Base-by-base conservation (phyloP, 2,329 filamentous ascomycete genomes). In the Monilinia polystroma region DNA sequence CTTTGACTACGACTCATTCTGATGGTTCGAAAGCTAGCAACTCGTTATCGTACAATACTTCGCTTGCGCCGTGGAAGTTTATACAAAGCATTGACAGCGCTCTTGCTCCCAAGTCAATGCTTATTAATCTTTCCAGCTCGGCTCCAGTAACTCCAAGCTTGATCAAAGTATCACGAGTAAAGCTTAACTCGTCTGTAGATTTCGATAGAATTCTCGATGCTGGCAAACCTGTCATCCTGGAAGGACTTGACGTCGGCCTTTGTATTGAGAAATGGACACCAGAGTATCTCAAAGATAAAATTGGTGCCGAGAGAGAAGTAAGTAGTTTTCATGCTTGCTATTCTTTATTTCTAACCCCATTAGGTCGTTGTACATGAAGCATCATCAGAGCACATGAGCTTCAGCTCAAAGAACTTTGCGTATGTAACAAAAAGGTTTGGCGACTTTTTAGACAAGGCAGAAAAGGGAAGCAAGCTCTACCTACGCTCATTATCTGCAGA, bases 401-500 rank as follows among this genome's bases (percentile, higher is more conserved):
- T 97, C 75, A 87, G 87, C 67, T 81, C 83, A 56, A 96, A 96
- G 78, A 96, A 96, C 76, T 96, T 96, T 75, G 79, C 80, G 49
- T 96, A 96, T 75, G 81, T 84, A 11, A 91, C 86, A 4, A 87
- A 88, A 69, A 74, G 80, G 2, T 92, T 96, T 71, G 84, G 82
- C 1, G 78, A 82, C 0, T 93, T 96, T 75, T 80, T 93, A 62
- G 77, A 84, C 45, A 82, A 84, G 62, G 84, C 87, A 23, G 77
- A 82, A 26, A 75, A 76, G 6, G 90, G 90, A 14, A 83, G 83
- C 52, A 84, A 83, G 68, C 79, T 93, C 47, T 97, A 96, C 76
- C 80, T 96, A n/a, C 88, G 93, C 35, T 87, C 91, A 2, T 81
- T 96, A 2, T 94, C 92, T 0, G 81, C 82, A 11, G 83, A 85